phyloP scores from a whole-genome alignment of 306 rosid genomes.

The Corylus avellana region DNA sequence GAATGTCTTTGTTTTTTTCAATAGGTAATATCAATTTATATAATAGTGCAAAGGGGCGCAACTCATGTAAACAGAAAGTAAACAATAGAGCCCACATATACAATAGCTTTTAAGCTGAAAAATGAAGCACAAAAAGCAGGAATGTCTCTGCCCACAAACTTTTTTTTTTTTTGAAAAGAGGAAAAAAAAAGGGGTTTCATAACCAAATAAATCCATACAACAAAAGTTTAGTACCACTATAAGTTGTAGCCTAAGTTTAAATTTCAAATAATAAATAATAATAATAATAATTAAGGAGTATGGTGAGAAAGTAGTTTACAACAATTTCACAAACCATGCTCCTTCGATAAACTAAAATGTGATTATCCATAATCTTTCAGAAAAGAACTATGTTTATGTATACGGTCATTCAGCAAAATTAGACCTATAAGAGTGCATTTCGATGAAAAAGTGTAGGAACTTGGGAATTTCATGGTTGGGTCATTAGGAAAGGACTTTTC shows the following conservation, averaged over 20 bases:
- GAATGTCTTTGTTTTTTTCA: no score
- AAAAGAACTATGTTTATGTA: background rate
- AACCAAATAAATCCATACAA: background rate
- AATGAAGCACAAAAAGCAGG: background rate
- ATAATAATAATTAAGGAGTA: background rate
- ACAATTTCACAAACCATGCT: background rate
- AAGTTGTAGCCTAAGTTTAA: background rate
- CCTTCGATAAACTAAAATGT: background rate
- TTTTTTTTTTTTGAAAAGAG: background rate
- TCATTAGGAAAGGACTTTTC: background rate
- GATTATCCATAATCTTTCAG: background rate
- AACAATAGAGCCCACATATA: no score
- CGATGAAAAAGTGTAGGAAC: background rate
- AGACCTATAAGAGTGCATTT: conserved; percentile 1
- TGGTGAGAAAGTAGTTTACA: background rate
- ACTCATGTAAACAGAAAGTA: no score
- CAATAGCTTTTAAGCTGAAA: no score
- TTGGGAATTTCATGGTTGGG: background rate
- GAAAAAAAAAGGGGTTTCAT: background rate
- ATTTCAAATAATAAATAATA: background rate
- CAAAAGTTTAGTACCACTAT: background rate
- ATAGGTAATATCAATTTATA: no score
- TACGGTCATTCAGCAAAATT: background rate
- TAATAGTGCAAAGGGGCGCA: no score
- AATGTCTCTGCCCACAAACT: background rate